Evolutionary conservation across 2,329 filamentous ascomycete genomes (phyloP).

Genomic region (Trichoderma asperellum): DNA sequence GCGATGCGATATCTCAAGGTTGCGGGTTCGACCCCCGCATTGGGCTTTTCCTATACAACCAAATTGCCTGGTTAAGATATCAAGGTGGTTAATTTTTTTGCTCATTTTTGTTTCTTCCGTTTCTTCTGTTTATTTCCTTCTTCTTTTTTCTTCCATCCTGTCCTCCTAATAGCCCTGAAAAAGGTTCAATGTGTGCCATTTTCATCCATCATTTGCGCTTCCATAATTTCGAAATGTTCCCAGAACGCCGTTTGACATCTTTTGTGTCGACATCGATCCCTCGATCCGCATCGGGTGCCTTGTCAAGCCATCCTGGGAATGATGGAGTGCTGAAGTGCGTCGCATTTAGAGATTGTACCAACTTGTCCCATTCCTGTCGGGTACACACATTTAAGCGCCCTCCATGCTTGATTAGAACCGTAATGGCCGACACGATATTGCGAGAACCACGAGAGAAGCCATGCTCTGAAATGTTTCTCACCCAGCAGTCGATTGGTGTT

Average conservation of each 20-base stretch:
- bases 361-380: not conserved
- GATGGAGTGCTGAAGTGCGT: too few species aligned
- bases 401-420: not conserved
- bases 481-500: slow-evolving; percentile 4
- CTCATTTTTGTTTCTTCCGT: not conserved
- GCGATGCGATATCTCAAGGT: slow-evolving; percentile 51
- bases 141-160: not conserved
- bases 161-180: not conserved
- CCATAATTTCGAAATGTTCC: not conserved
- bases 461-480: not conserved
- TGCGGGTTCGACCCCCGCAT: slow-evolving; percentile 58
- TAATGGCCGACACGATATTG: not conserved
- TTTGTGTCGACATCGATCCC: not conserved
- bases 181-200: not conserved
- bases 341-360: not conserved
- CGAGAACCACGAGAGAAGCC: fast-evolving
- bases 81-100: not conserved
- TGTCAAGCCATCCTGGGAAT: not conserved
- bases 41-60: slow-evolving; percentile 46
- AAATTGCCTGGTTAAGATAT: not conserved
- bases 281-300: not conserved
- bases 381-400: not conserved
- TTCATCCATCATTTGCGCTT: not conserved
- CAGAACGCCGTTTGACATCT: not conserved
- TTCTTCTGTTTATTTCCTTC: not conserved